Evolutionary conservation across 2,329 filamentous ascomycete genomes (phyloP).

Genomic region (Beauveria pseudobassiana): DNA sequence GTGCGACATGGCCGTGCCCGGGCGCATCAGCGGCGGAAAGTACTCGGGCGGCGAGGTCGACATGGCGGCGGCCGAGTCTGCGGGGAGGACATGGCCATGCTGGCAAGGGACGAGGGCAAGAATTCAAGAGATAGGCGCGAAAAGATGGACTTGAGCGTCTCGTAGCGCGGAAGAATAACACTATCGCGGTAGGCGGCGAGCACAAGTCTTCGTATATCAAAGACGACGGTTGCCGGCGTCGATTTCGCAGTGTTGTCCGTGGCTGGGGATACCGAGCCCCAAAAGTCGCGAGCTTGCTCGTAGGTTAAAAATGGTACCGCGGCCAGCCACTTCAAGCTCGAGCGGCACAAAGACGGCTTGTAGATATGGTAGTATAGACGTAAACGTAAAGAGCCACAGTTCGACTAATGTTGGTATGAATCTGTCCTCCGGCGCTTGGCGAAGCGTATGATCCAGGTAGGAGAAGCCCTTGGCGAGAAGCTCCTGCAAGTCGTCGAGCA

Average conservation of each 20-base stretch:
- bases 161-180: slow-evolving; percentile 82
- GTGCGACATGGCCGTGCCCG: slow-evolving; percentile 66
- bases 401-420: slow-evolving; percentile 88
- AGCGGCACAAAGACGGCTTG: slow-evolving; percentile 91
- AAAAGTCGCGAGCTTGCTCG: slow-evolving; percentile 82
- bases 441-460: slow-evolving; percentile 76
- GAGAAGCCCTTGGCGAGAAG: slow-evolving; percentile 74
- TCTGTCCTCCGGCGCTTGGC: slow-evolving; percentile 71
- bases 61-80: slow-evolving; percentile 40
- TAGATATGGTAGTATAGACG: slow-evolving; percentile 82
- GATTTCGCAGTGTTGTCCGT: slow-evolving; percentile 30
- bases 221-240: slow-evolving; percentile 44
- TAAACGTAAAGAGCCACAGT: slow-evolving; percentile 91
- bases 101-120: slow-evolving; percentile 45
- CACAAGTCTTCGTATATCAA: slow-evolving; percentile 85
- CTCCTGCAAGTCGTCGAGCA: slow-evolving; percentile 71
- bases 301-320: slow-evolving; percentile 70
- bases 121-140: slow-evolving; percentile 83
- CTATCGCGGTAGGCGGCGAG: slow-evolving; percentile 82
- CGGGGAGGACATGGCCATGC: slow-evolving; percentile 44
- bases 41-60: slow-evolving; percentile 46
- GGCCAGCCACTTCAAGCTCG: slow-evolving; percentile 86
- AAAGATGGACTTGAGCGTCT: slow-evolving; percentile 82
- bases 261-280: slow-evolving; percentile 60
- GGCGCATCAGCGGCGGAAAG: slow-evolving; percentile 42